Evolutionary conservation across 108 stramenopile genomes (phyloP), one percentile per base, ranked within the genome.

Genomic region (Discostella pseudostelligera): DNA sequence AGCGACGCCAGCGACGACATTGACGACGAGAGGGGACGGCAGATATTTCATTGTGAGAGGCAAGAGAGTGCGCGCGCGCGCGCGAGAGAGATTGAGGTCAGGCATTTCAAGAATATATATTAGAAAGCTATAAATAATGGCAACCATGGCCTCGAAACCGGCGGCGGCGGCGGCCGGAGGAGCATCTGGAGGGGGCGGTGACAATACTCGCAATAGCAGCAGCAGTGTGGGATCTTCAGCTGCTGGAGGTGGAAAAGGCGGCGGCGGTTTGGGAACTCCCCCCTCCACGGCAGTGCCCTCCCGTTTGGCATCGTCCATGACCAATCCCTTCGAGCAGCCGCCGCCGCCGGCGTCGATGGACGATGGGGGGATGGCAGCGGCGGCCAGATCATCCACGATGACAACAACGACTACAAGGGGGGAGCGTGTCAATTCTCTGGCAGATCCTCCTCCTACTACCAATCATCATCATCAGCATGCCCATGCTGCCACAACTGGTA

Each of bases 391-490:
- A 28, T 28, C 5, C 11, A n/a, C 19, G 10, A 10, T 11, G 25
- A 12, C 11, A 5, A 24, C n/a, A n/a, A n/a, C n/a, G n/a, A n/a
- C n/a, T n/a, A 25, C 46, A 16, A 14, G 48, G 28, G 62, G 28
- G 26, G 24, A 14, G 4, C 62, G 62, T 36, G 22, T 46, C 47
- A 62, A 62, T 35, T 67, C 55, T 12, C 54, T 54, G 25, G 50
- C 65, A 8, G 51, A 56, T 7, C 49, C 17, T 32, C 24, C 55
- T 32, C 55, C 25, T 21, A 26, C 26, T 21, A 26, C 62, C 17
- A 19, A 14, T 32, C 32, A 32, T 32, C 32, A 32, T 32, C 32
- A 32, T 32, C 32, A 32, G 3, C 32, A 32, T 32, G 4, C 3
- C 5, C 32, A 32, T 46, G 25, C 46, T 24, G 7, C 63, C 11